Conservation (phyloP, 805 yeast species). For the Candida verbasci region DNA sequence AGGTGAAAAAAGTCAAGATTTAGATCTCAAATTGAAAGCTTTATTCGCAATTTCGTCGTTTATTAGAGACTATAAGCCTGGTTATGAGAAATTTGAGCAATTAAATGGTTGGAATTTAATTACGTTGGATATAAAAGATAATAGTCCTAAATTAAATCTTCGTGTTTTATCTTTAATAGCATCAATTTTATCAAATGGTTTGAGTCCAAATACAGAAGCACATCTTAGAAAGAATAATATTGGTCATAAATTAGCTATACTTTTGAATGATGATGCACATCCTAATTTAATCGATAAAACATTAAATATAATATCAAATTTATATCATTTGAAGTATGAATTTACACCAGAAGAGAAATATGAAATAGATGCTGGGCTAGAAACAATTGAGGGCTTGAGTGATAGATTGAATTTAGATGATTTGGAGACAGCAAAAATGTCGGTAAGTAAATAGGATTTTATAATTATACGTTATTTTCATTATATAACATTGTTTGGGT, state of each 20-base stretch:
- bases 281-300: conserved; percentile 55
- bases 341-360: conserved; percentile 43
- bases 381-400: conserved; percentile 36
- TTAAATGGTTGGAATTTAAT: conserved; percentile 61
- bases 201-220: conserved; percentile 33
- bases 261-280: conserved; percentile 33
- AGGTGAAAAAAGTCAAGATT: conserved; percentile 22
- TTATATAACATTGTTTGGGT: conserved; percentile 44
- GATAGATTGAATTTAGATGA: conserved; percentile 55
- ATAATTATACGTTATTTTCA: background rate
- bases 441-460: conserved; percentile 25
- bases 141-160: conserved; percentile 37
- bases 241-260: conserved; percentile 25
- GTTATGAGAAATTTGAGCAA: conserved; percentile 51
- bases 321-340: conserved; percentile 38
- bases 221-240: conserved; percentile 36
- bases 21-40: conserved; percentile 52
- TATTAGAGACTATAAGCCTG: conserved; percentile 61
- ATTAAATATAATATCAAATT: conserved; percentile 44
- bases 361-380: conserved; percentile 31
- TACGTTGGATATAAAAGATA: conserved; percentile 1
- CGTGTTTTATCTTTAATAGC: conserved; percentile 55
- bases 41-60: conserved; percentile 74
- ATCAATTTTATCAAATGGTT: conserved; percentile 55
- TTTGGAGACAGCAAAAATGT: conserved; percentile 44